A percentile compares a stretch with the other conserved stretches of the same genome.
Evolutionary conservation across 352 stramenopile genomes (phyloP).

Genomic region (Phytophthora hibernalis): DNA sequence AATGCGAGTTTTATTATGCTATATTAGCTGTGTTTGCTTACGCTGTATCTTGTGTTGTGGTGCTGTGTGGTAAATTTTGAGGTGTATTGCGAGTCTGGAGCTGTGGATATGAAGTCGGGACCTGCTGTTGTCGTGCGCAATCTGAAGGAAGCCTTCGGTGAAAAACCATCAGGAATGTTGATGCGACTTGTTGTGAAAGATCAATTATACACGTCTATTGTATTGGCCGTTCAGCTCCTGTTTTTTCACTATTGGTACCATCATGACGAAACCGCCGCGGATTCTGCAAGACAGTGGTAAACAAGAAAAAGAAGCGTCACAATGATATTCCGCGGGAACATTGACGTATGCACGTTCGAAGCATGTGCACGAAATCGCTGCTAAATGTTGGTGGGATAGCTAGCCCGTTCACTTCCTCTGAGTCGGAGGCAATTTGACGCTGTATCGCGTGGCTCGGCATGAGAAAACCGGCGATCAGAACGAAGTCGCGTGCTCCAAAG

Average conservation of each 20-base stretch:
- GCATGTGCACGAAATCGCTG: constrained; percentile 6
- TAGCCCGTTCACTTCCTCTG: constrained; percentile 18
- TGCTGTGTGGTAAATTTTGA: too few species aligned
- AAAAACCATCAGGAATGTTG: background rate
- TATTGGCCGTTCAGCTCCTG: constrained; percentile 6
- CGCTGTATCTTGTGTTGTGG: constrained; percentile 14
- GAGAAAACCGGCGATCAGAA: constrained; percentile 16
- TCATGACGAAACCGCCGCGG: constrained; percentile 19
- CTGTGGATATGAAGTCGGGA: too few species aligned
- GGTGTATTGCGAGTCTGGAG: constrained; percentile 17
- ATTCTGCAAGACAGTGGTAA: too few species aligned
- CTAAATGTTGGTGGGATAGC: constrained; percentile 12
- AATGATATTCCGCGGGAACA: too few species aligned
- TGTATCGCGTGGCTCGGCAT: background rate
- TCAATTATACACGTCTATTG: constrained; percentile 16
- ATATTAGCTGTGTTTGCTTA: too few species aligned
- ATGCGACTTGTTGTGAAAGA: constrained; percentile 14
- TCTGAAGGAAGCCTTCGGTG: constrained; percentile 10
- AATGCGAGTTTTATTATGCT: too few species aligned
- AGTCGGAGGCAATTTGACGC: background rate
- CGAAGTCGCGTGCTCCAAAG: constrained; percentile 5
- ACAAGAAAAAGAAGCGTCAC: too few species aligned
- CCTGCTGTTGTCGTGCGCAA: constrained; percentile 16
- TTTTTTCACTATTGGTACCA: constrained; percentile 12
- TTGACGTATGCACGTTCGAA: constrained; percentile 15